Evolutionary conservation across 768 basidiomycete species (phyloP), one percentile per base, ranked within the genome.

Genomic region (Mycena epipterygia): DNA sequence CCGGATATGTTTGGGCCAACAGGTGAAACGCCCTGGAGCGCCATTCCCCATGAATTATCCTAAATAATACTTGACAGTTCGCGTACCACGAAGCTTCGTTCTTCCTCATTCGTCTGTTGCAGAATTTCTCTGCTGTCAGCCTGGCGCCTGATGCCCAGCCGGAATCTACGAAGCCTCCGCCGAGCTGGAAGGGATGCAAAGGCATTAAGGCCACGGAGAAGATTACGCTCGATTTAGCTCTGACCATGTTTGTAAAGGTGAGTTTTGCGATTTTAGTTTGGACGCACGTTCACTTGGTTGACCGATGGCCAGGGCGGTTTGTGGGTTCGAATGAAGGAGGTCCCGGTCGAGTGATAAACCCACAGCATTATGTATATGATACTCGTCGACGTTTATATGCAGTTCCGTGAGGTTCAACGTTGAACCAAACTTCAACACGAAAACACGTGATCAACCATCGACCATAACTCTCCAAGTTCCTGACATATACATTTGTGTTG

Each of bases 171-270:
- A 68, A 66, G 12, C 78, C 80, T 16, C 83, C 81, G 5, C 7
- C 59, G 42, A 62, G 66, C 11, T 83, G 82, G 80, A 75, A 74
- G 27, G 49, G 55, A 8, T 51, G 25, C 23, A 32, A 11, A 13
- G n/a, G 37, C 58, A 42, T 5, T 29, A 53, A 23, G 81, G 79
- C 41, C 6, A 64, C 55, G 71, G 82, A 83, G 60, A 77, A 76
- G 39, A 58, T 82, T 9, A 77, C 72, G 35, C 74, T 80, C 8
- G 79, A 77, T 52, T 25, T n/a, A 3, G 76, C 81, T 60, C 41
- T 83, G 49, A 82, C 78, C 3, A 75, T 82, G 73, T 82, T 80
- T 73, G 71, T 52, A 0, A 70, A 81, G 29, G 81, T 79, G 63
- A 62, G 74, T 29, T 14, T 29, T 42, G 23, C 23, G 19, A 32